Percentiles rank a stretch among this genome's conserved stretches.
These are phyloP conservation scores for Tetrahymena borealis DNA, from an alignment of 73 alveolate species.

Conservation along the genomic window DNA sequence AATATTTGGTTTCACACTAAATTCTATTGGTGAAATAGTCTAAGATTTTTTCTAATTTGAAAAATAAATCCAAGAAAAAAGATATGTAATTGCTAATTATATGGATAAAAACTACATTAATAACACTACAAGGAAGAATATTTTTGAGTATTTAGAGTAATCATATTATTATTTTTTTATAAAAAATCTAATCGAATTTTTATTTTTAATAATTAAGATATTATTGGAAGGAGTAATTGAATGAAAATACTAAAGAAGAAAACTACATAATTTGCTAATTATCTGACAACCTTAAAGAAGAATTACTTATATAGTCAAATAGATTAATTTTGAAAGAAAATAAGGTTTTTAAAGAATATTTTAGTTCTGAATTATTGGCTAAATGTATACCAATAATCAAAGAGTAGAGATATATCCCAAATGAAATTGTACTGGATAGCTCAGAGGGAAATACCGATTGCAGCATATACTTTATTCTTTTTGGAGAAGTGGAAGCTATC, in stretches of 20 bases:
- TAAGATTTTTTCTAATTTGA: constrained; percentile 11
- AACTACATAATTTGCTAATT: constrained; percentile 4
- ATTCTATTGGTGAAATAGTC: constrained; percentile 11
- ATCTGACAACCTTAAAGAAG: constrained; percentile 26
- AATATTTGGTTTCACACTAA: constrained; percentile 9
- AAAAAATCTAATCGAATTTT: background rate
- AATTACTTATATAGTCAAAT: constrained; percentile 13
- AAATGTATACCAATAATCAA: background rate
- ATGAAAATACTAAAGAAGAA: constrained; percentile 23
- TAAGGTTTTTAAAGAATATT: background rate
- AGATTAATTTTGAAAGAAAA: background rate
- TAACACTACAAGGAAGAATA: background rate
- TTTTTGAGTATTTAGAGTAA: constrained; percentile 16
- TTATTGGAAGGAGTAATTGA: constrained; percentile 14
- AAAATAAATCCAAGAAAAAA: constrained; percentile 11
- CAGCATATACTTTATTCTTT: background rate
- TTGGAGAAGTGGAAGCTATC: background rate
- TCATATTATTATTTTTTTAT: background rate
- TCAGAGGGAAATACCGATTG: background rate
- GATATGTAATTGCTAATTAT: constrained; percentile 21
- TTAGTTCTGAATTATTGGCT: background rate
- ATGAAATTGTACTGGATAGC: background rate
- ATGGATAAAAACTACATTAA: constrained; percentile 25
- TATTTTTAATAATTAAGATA: background rate
- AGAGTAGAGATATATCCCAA: background rate